These are phyloP conservation scores for Ensete ventricosum DNA, from an alignment of 176 grass and related monocot genomes.

Conservation along the genomic window DNA sequence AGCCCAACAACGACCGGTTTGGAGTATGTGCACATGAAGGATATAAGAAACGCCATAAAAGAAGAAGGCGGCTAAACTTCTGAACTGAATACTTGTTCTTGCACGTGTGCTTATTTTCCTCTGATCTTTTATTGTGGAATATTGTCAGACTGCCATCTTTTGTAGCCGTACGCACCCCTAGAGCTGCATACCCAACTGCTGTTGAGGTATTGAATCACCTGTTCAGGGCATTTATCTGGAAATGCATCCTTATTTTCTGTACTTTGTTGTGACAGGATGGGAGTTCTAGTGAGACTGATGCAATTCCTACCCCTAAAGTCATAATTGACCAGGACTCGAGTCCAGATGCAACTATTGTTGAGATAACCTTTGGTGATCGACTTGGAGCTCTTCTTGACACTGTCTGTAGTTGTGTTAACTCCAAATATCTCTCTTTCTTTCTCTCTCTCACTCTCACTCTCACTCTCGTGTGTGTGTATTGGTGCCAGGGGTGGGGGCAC, in stretches of 20 bases:
- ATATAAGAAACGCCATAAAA: neutral
- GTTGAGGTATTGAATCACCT: slow-evolving; percentile 71
- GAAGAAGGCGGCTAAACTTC: neutral
- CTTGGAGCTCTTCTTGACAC: slow-evolving; percentile 97
- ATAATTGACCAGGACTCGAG: slow-evolving; percentile 97
- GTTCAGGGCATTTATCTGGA: slow-evolving; percentile 32
- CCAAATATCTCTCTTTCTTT: no score
- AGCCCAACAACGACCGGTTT: no score
- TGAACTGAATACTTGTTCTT: neutral
- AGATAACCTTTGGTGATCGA: slow-evolving; percentile 91
- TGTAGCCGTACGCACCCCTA: slow-evolving; percentile 51
- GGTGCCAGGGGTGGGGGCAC: neutral
- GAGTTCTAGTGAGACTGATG: slow-evolving; percentile 54
- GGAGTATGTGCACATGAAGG: neutral
- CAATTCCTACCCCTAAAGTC: slow-evolving; percentile 86
- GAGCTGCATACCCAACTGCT: slow-evolving; percentile 51
- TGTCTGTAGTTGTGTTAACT: slow-evolving; percentile 28
- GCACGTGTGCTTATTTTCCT: neutral
- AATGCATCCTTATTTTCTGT: slow-evolving; percentile 38
- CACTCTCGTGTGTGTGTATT: slow-evolving; percentile 2
- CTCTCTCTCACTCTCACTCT: neutral
- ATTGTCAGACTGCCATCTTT: slow-evolving; percentile 21
- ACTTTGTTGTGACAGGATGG: slow-evolving; percentile 55
- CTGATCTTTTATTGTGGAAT: slow-evolving; percentile 4
- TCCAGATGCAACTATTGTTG: slow-evolving; percentile 84